Conservation (phyloP, 352 stramenopile species). For the Aphanomyces stellatus region DNA sequence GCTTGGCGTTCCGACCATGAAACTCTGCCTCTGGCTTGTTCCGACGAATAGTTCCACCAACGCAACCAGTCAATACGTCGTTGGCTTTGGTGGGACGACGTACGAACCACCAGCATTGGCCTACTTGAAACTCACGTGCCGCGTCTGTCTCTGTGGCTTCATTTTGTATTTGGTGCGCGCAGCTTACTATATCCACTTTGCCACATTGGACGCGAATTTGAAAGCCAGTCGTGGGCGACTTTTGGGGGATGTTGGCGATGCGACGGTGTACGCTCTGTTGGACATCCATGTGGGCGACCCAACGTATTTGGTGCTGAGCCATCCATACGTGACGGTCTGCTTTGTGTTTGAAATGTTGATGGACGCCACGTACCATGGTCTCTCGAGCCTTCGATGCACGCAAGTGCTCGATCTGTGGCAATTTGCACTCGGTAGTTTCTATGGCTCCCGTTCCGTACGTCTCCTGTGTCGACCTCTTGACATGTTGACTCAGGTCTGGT, state of each 20-base stretch:
- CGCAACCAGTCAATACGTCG: background rate
- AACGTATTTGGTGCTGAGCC: background rate
- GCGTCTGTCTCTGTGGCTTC: background rate
- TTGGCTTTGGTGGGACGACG: background rate
- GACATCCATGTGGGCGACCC: background rate
- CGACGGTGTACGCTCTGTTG: background rate
- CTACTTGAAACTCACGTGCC: background rate
- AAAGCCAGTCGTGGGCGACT: background rate
- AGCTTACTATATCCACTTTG: background rate
- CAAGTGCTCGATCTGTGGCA: background rate
- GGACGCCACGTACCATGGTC: background rate
- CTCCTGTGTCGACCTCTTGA: background rate
- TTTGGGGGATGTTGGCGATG: too few relatives aligned
- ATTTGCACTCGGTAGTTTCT: background rate
- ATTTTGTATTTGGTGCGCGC: background rate
- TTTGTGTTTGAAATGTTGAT: background rate
- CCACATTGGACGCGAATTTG: background rate
- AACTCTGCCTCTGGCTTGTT: background rate
- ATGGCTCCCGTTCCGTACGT: background rate
- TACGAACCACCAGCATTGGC: background rate
- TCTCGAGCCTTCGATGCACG: background rate
- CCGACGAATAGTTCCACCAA: background rate
- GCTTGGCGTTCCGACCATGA: too few relatives aligned
- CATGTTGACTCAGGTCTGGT: background rate
- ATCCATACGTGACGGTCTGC: background rate